These are phyloP conservation scores for Pichia paraexigua DNA, from an alignment of 805 yeast genomes.

Conservation along the genomic window DNA sequence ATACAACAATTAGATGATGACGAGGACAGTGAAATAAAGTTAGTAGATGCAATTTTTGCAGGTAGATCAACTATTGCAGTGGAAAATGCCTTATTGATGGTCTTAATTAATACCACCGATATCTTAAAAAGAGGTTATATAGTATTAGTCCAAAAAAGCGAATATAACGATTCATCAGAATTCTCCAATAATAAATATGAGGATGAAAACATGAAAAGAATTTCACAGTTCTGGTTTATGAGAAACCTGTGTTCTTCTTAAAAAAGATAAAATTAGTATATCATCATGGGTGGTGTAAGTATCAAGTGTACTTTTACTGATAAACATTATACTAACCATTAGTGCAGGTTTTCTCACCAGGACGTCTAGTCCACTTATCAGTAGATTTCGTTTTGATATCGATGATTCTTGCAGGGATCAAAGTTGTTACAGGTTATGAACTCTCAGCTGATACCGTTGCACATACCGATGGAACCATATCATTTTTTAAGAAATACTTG, in stretches of 20 bases:
- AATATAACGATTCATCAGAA: too few relatives aligned
- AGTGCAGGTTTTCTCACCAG: slow-evolving; percentile 1
- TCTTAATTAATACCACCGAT: too few relatives aligned
- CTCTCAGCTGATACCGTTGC: slow-evolving; percentile 25
- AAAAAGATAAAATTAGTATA: neutral
- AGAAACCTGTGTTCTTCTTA: neutral
- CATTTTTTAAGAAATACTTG: slow-evolving; percentile 41
- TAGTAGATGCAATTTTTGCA: too few relatives aligned
- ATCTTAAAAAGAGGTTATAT: too few relatives aligned
- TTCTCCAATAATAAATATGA: too few relatives aligned
- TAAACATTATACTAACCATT: neutral
- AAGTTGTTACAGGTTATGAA: slow-evolving; percentile 69
- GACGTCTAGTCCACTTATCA: neutral
- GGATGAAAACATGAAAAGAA: too few relatives aligned
- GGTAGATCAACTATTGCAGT: too few relatives aligned
- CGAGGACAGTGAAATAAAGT: too few relatives aligned
- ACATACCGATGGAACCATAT: slow-evolving; percentile 37
- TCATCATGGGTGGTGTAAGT: slow-evolving; percentile 5
- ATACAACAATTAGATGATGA: too few relatives aligned
- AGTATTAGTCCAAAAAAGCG: too few relatives aligned
- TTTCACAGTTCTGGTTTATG: too few relatives aligned
- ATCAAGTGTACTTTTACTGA: neutral
- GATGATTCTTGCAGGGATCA: slow-evolving; percentile 77
- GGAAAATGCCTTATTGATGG: too few relatives aligned
- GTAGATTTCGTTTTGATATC: slow-evolving; percentile 74